These are phyloP conservation scores for Kluyveromyces sp. DNA, from an alignment of 1,139 yeast species.

Conservation along the genomic window DNA sequence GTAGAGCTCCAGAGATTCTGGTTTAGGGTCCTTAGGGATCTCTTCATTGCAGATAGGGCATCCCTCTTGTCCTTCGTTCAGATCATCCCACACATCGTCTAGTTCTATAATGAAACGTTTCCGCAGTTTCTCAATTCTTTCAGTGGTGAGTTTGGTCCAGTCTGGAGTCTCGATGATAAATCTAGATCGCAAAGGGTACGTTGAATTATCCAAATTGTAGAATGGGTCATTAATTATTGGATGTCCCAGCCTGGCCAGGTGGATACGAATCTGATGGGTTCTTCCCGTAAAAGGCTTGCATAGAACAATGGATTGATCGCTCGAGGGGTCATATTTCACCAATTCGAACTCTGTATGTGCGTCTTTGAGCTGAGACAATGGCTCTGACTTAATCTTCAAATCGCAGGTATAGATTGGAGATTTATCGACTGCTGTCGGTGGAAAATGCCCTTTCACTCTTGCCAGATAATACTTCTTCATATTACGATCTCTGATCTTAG, in stretches of 20 bases:
- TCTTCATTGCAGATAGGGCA: slow-evolving; percentile 45
- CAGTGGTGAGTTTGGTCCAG: slow-evolving; percentile 56
- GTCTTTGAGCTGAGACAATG: slow-evolving; percentile 34
- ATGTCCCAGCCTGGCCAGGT: slow-evolving; percentile 53
- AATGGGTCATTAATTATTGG: slow-evolving; percentile 67
- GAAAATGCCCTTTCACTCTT: slow-evolving; percentile 55
- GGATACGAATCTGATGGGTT: slow-evolving; percentile 75
- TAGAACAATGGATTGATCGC: slow-evolving; percentile 48
- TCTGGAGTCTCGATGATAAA: slow-evolving; percentile 45
- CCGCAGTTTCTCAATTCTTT: slow-evolving; percentile 29
- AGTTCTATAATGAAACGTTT: slow-evolving; percentile 24
- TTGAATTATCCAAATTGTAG: slow-evolving; percentile 36
- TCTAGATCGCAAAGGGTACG: slow-evolving; percentile 21
- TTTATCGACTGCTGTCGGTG: slow-evolving; percentile 42
- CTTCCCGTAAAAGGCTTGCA: slow-evolving; percentile 70
- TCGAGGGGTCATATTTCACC: slow-evolving; percentile 28
- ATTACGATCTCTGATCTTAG: slow-evolving; percentile 36
- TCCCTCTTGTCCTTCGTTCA: slow-evolving; percentile 32
- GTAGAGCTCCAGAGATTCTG: slow-evolving; percentile 40
- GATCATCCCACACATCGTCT: slow-evolving; percentile 12
- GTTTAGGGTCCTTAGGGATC: slow-evolving; percentile 37
- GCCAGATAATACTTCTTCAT: slow-evolving; percentile 49
- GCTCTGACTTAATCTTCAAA: slow-evolving; percentile 40
- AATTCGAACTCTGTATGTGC: slow-evolving; percentile 40
- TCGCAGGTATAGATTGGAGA: slow-evolving; percentile 52